Evolutionary conservation across 2,329 filamentous ascomycete species (phyloP), one percentile per base, ranked within the genome.

Genomic region (Chrysoporthe puriensis): DNA sequence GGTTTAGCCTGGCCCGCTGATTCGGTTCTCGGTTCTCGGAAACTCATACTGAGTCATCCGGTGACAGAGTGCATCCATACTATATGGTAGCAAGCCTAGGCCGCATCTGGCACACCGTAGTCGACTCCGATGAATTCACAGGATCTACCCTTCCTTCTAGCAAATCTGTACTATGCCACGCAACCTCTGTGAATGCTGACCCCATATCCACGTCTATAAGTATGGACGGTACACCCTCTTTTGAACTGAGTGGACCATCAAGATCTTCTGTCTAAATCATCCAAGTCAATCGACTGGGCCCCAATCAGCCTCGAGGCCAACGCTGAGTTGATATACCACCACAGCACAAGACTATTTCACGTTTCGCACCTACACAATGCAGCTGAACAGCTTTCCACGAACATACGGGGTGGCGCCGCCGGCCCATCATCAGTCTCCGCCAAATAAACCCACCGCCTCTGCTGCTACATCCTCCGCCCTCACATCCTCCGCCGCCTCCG

Each of bases 401-500:
- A 46, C 59, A 16, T 61, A 61, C 43, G 59, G 59, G 0, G 59
- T 61, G 36, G 7, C 6, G n/a, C 40, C 2, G 4, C 40, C 57
- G 13, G 8, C 43, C 43, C 59, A n/a, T 9, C 14, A 57, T 32
- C 32, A 32, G 7, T 36, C 43, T 40, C 43, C 40, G 26, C 16
- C 57, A 8, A 44, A 61, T n/a, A 26, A 48, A 32, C n/a, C 42
- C 4, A 48, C 40, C 59, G 13, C 59, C n/a, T 32, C 59, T n/a
- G 7, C 59, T 11, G 26, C 16, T 16, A 9, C 21, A 26, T 26
- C 59, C n/a, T 32, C 59, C 11, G 7, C 59, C n/a, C 16, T 16
- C 43, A 9, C 21, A 11, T 26, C 59, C 54, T 78, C 77, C 50
- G 70, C 73, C 58, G 70, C 73, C 72, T 77, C 77, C 43, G 76